Evolutionary conservation across 75 land plant species (phyloP), one percentile per base, ranked within the genome.

Genomic region (Cryptomeria japonica): DNA sequence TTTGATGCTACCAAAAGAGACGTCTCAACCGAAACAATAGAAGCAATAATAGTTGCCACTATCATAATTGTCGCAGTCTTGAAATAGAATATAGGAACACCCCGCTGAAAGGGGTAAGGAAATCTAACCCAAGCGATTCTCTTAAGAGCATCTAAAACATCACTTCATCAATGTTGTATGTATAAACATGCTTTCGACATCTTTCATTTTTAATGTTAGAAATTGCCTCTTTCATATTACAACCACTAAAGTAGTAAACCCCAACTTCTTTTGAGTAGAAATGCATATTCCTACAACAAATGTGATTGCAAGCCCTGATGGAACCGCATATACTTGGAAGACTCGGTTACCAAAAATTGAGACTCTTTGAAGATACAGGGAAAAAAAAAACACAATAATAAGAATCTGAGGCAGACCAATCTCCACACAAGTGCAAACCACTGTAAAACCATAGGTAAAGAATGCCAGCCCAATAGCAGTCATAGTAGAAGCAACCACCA

Each of bases 11-110:
- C n/a, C n/a, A n/a, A n/a, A n/a, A n/a, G n/a, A n/a, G n/a, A n/a
- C n/a, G n/a, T n/a, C n/a, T n/a, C n/a, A n/a, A 98, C 99, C 89
- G 99, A 97, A 87, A 97, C 99, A n/a, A 97, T 94, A 68, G 99
- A 94, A 86, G 99, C 96, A 84, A 98, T 92, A 13, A 98, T 86
- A 5, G 99, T 93, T 0, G 93, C 99, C 28, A 95, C 64, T 13
- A 93, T 87, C 99, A 98, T 96, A 25, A 98, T 91, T 56, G 94
- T 49, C 6, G 91, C 92, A 16, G 96, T 96, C 84, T 90, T 93
- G 76, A 93, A 92, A 68, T 90, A 90, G 92, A 98, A 97, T 78
- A 92, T 92, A 11, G 99, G 99, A 5, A 90, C 51, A 53, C 99
- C 99, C 99, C 99, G 97, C 84, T 98, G 99, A 37, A 98, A 90